Conservation (phyloP, 768 basidiomycete genomes). For the Rhizopogon vinicolor region DNA sequence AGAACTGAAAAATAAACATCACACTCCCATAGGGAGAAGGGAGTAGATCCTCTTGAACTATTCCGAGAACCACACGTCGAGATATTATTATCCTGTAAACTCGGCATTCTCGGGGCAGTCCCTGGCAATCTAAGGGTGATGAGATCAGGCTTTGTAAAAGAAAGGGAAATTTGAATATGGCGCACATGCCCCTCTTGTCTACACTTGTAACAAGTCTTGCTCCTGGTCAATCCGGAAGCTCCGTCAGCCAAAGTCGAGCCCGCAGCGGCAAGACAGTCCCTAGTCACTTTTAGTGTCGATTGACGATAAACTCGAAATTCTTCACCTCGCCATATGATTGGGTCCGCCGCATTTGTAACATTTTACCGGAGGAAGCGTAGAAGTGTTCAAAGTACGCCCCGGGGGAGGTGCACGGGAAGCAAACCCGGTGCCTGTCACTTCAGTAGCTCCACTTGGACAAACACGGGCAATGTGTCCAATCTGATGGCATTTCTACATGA, state of each 20-base stretch:
- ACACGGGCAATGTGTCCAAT: constrained; percentile 78
- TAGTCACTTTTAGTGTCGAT: constrained; percentile 21
- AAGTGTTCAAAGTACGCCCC: constrained; percentile 70
- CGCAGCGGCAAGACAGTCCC: constrained; percentile 79
- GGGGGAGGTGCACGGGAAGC: constrained; percentile 69
- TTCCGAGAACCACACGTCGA: background rate
- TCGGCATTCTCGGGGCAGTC: constrained; percentile 58
- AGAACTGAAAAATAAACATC: constrained; percentile 11
- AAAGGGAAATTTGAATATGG: constrained; percentile 7
- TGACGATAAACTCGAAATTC: background rate
- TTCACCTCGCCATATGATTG: constrained; percentile 80
- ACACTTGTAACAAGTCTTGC: constrained; percentile 86
- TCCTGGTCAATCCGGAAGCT: constrained; percentile 49
- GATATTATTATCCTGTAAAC: constrained; percentile 38
- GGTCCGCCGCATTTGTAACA: constrained; percentile 89
- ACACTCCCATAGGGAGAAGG: constrained; percentile 14
- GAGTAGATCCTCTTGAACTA: constrained; percentile 8
- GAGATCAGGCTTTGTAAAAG: background rate
- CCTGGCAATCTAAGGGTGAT: constrained; percentile 48
- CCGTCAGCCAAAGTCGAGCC: constrained; percentile 47
- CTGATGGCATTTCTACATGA: constrained; percentile 67
- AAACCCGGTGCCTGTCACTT: constrained; percentile 41
- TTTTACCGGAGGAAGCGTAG: constrained; percentile 76
- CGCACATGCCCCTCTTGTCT: constrained; percentile 84
- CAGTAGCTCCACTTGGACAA: constrained; percentile 51